A percentile compares a stretch with the other conserved stretches of the same genome.
Evolutionary conservation across 768 basidiomycete species (phyloP).

Genomic region (Russula dissimulans): DNA sequence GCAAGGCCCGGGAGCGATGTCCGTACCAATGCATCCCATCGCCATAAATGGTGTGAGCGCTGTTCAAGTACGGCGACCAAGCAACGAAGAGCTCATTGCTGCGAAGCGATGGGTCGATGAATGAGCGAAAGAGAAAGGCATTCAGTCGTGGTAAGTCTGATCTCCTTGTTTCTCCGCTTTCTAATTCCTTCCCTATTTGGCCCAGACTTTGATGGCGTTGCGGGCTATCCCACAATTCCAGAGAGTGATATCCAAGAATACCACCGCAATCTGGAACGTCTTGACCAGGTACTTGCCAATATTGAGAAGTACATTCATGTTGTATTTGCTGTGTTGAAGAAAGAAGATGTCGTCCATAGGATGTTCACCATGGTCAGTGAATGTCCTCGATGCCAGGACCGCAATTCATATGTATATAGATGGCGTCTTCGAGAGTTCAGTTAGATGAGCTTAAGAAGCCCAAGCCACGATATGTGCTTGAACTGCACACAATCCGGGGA

Average conservation of each 20-base stretch:
- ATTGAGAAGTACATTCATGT: slow-evolving; percentile 9
- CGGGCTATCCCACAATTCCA: neutral
- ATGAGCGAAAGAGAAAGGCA: neutral
- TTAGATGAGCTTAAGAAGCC: slow-evolving; percentile 5
- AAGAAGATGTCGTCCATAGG: neutral
- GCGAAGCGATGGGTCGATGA: slow-evolving; percentile 10
- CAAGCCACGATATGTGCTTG: slow-evolving; percentile 13
- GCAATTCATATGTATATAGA: neutral
- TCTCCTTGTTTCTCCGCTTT: neutral
- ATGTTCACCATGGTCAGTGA: slow-evolving; percentile 8
- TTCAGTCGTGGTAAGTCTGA: neutral
- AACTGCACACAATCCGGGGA: slow-evolving; percentile 17
- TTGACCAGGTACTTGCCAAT: neutral
- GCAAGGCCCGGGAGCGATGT: neutral
- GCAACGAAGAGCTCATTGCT: neutral
- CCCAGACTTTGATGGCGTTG: neutral
- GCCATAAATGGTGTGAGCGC: neutral
- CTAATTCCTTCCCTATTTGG: neutral
- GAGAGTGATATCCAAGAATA: slow-evolving; percentile 6
- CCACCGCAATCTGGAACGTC: slow-evolving; percentile 8
- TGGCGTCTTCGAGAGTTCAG: slow-evolving; percentile 10
- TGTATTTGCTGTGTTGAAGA: neutral
- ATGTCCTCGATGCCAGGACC: neutral
- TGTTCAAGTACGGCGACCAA: neutral
- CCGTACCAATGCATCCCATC: neutral